Percentiles rank a stretch among this genome's conserved stretches.
phyloP scores from a whole-genome alignment of 495 filamentous ascomycete species.

The Penicillium cinerascens region DNA sequence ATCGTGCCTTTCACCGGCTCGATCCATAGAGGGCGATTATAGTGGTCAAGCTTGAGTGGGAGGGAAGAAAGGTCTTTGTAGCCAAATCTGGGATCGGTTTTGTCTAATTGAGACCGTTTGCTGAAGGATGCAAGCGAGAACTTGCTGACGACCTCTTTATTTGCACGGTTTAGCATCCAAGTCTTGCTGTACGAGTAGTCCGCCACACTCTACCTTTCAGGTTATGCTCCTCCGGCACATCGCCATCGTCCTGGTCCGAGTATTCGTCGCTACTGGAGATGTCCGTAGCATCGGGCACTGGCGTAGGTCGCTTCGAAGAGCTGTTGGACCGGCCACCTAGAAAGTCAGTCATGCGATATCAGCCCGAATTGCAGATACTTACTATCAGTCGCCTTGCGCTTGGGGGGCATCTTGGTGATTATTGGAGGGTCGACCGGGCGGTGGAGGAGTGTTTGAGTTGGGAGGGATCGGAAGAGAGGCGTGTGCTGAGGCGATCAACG shows the following conservation, averaged over 20 bases:
- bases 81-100: conserved; percentile 53
- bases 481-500: conserved; percentile 13
- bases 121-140: conserved; percentile 57
- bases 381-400: conserved; percentile 70
- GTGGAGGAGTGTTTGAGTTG: background rate
- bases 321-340: conserved; percentile 54
- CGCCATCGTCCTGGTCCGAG: conserved; percentile 53
- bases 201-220: conserved; percentile 51
- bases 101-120: conserved; percentile 33
- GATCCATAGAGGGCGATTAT: conserved; percentile 86
- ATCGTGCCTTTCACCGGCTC: conserved; percentile 80
- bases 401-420: conserved; percentile 58
- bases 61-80: conserved; percentile 80
- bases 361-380: background rate
- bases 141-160: conserved; percentile 59
- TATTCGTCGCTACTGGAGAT: conserved; percentile 69
- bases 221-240: conserved; percentile 39
- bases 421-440: background rate
- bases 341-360: conserved; percentile 28
- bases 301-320: conserved; percentile 63
- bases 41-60: conserved; percentile 80
- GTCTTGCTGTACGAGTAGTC: conserved; percentile 32
- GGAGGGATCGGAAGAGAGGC: background rate
- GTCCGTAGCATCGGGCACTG: conserved; percentile 61
- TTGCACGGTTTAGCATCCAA: conserved; percentile 15